A percentile compares a stretch with the other conserved stretches of the same genome.
Evolutionary conservation across 805 yeast genomes (phyloP).

Genomic region (Zygotorulaspora sp.): DNA sequence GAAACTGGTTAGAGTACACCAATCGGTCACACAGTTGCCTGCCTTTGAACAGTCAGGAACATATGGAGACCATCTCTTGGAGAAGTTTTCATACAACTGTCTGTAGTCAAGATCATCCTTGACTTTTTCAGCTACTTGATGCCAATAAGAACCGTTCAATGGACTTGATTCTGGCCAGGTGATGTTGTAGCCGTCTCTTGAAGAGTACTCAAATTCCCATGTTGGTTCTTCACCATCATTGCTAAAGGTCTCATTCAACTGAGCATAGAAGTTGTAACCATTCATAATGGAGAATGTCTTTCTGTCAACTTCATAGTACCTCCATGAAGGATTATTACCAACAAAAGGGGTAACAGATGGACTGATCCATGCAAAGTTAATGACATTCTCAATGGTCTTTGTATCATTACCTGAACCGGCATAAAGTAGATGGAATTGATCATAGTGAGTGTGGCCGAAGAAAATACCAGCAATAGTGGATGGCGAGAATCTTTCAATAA

Average conservation of each 20-base stretch:
- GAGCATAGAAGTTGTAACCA: slow-evolving; percentile 54
- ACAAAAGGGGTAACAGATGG: slow-evolving; percentile 62
- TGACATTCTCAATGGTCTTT: slow-evolving; percentile 41
- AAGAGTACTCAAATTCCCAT: slow-evolving; percentile 62
- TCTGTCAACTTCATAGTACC: slow-evolving; percentile 63
- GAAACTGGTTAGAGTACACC: slow-evolving; percentile 41
- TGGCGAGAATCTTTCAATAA: slow-evolving; percentile 64
- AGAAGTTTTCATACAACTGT: slow-evolving; percentile 46
- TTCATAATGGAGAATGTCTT: slow-evolving; percentile 58
- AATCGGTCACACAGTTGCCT: slow-evolving; percentile 36
- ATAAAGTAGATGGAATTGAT: slow-evolving; percentile 59
- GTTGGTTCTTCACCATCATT: slow-evolving; percentile 52
- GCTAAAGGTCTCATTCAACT: slow-evolving; percentile 52
- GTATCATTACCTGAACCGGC: slow-evolving; percentile 42
- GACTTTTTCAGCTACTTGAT: slow-evolving; percentile 46
- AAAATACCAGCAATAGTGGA: slow-evolving; percentile 63
- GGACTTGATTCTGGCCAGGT: slow-evolving; percentile 58
- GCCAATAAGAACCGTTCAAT: slow-evolving; percentile 68
- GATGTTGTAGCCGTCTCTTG: slow-evolving; percentile 51
- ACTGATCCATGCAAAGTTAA: slow-evolving; percentile 59
- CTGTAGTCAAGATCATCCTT: slow-evolving; percentile 41
- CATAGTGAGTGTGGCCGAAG: slow-evolving; percentile 69
- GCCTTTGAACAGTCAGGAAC: slow-evolving; percentile 44
- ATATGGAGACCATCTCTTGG: slow-evolving; percentile 53
- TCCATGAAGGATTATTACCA: slow-evolving; percentile 64